A percentile compares a stretch with the other conserved stretches of the same genome.
These are phyloP conservation scores for Rhinocladiella similis DNA, from an alignment of 2,329 filamentous ascomycete species.

Conservation along the genomic window DNA sequence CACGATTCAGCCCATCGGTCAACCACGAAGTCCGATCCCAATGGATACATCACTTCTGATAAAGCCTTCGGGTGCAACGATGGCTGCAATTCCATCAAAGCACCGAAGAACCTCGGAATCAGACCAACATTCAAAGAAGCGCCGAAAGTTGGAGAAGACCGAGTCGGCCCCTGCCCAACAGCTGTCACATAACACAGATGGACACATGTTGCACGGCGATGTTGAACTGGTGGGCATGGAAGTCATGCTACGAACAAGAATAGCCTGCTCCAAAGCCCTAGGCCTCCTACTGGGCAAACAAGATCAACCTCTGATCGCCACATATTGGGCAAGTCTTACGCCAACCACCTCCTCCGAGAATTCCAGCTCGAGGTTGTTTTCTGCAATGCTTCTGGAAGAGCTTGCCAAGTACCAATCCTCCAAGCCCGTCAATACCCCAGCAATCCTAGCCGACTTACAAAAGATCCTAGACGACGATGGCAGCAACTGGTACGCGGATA, in stretches of 20 bases:
- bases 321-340: conserved; percentile 66
- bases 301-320: conserved; percentile 54
- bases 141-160: conserved; percentile 80
- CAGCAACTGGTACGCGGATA: conserved; percentile 80
- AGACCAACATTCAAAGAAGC: conserved; percentile 47
- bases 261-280: conserved; percentile 83
- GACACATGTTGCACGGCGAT: conserved; percentile 96
- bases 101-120: conserved; percentile 43
- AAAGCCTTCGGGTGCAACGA: conserved; percentile 86
- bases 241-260: conserved; percentile 81
- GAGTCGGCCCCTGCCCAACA: conserved; percentile 66
- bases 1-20: conserved; percentile 86
- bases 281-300: conserved; percentile 79
- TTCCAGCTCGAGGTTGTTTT: conserved; percentile 82
- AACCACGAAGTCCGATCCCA: conserved; percentile 83
- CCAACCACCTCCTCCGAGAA: conserved; percentile 69
- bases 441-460: conserved; percentile 62
- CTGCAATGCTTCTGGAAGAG: conserved; percentile 83
- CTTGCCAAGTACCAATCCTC: conserved; percentile 64
- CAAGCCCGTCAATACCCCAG: conserved; percentile 40
- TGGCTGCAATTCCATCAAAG: conserved; percentile 52
- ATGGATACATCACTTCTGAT: conserved; percentile 91
- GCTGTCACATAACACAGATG: conserved; percentile 91
- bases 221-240: conserved; percentile 92
- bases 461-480: conserved; percentile 78